phyloP scores from a whole-genome alignment of 2,329 filamentous ascomycete species.

The Curvularia verruculosa region DNA sequence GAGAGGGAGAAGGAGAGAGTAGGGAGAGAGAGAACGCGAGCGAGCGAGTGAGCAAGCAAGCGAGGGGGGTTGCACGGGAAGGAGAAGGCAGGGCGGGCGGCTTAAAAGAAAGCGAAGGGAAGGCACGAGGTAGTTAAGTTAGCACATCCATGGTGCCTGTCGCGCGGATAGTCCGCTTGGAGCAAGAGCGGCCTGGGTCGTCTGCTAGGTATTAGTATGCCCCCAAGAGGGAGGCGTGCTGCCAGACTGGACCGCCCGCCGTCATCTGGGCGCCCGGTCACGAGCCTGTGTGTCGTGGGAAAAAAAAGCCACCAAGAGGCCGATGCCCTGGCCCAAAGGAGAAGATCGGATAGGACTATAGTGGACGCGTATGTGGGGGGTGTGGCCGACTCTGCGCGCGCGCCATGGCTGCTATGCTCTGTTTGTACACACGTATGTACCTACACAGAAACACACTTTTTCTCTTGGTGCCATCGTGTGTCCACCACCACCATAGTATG shows the following conservation, averaged over 20 bases:
- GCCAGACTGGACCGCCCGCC: conserved; percentile 3
- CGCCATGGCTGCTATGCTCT: too few relatives aligned
- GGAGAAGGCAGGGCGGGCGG: not conserved
- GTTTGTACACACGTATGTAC: too few relatives aligned
- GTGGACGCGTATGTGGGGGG: conserved; percentile 23
- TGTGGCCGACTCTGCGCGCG: too few relatives aligned
- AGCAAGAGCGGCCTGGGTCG: conserved; percentile 28
- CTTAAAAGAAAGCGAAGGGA: conserved; percentile 1
- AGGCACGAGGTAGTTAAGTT: not conserved
- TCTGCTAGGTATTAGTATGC: too few relatives aligned
- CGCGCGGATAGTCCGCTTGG: conserved; percentile 15
- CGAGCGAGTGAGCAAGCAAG: too few relatives aligned
- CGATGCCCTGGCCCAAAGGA: not conserved
- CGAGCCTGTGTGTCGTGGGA: conserved; percentile 11
- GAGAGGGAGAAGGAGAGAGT: not conserved
- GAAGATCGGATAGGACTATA: too few relatives aligned
- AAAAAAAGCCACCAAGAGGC: not conserved
- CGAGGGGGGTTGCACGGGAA: too few relatives aligned
- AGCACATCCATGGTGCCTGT: conserved; percentile 9
- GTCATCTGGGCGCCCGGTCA: conserved; percentile 16
- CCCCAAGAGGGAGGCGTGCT: not conserved
- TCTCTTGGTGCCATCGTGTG: too few relatives aligned
- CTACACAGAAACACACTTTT: too few relatives aligned
- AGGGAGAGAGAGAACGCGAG: too few relatives aligned
- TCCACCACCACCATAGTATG: too few relatives aligned